Conservation (phyloP, 208 protist genomes). For the Acanthamoeba royreba region DNA sequence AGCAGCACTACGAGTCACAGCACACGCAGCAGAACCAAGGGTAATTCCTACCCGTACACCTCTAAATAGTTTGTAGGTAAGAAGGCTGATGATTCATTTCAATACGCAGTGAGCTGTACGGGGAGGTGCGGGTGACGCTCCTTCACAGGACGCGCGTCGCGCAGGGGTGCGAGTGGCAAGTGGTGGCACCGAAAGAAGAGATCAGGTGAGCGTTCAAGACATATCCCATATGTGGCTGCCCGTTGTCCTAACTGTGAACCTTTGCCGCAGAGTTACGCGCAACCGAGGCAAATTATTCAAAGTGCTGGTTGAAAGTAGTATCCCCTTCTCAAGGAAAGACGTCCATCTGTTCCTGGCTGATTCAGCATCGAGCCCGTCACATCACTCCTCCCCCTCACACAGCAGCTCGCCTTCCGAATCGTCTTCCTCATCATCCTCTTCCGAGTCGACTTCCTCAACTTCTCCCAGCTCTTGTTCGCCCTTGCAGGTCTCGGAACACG, state of each 20-base stretch:
- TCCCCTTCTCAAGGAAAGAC: neutral
- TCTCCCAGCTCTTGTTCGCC: neutral
- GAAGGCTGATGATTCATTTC: neutral
- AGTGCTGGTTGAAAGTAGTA: neutral
- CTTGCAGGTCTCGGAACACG: neutral
- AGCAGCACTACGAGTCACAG: neutral
- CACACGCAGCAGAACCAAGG: neutral
- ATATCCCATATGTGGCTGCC: neutral
- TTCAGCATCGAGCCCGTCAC: neutral
- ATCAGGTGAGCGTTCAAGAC: neutral
- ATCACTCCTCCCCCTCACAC: neutral
- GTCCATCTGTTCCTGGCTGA: neutral
- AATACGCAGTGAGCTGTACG: neutral
- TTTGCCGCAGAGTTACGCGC: neutral
- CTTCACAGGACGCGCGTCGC: neutral
- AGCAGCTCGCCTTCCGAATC: neutral
- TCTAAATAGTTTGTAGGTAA: neutral
- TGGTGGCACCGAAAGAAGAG: neutral
- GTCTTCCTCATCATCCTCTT: neutral
- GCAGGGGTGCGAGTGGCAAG: neutral
- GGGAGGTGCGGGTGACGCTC: neutral
- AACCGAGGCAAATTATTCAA: conserved; percentile 9
- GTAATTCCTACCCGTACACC: neutral
- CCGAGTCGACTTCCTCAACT: neutral
- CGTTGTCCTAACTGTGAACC: neutral